Conservation (phyloP, 345 rosid species). For the Bretschneidera sinensis region DNA sequence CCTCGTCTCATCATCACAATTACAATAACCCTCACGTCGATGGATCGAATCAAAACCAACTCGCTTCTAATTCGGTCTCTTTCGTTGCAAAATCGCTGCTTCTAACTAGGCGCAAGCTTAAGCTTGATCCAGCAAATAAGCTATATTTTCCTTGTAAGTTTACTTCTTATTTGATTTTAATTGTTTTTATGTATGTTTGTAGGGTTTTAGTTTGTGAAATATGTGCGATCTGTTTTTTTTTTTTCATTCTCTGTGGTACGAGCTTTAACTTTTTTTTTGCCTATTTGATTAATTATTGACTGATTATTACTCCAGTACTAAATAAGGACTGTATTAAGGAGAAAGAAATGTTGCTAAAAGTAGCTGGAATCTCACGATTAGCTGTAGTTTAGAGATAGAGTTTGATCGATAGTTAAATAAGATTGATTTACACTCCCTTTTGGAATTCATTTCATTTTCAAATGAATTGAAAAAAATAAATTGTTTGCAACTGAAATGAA, state of each 20-base stretch:
- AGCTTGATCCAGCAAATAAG: constrained; percentile 85
- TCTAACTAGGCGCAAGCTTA: constrained; percentile 71
- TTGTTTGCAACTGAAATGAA: no score
- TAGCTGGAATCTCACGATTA: not conserved
- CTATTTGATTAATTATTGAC: not conserved
- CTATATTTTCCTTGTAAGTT: constrained; percentile 87
- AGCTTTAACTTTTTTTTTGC: no score
- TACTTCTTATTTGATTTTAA: not conserved
- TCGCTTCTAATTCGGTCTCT: constrained; percentile 56
- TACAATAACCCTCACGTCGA: constrained; percentile 41
- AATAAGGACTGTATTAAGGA: not conserved
- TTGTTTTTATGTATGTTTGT: no score
- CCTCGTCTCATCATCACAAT: constrained; percentile 26
- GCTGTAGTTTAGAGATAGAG: not conserved
- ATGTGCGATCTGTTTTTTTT: not conserved
- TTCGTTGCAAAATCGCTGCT: constrained; percentile 77
- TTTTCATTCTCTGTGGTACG: not conserved
- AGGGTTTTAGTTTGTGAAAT: no score
- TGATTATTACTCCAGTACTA: not conserved
- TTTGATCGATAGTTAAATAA: not conserved
- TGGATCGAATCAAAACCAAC: constrained; percentile 51
- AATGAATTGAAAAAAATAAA: no score
- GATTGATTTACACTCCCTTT: no score
- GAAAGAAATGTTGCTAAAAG: not conserved
- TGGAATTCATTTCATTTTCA: no score